phyloP scores from a whole-genome alignment of 305 asterid genomes.

The Plantago lanceolata region DNA sequence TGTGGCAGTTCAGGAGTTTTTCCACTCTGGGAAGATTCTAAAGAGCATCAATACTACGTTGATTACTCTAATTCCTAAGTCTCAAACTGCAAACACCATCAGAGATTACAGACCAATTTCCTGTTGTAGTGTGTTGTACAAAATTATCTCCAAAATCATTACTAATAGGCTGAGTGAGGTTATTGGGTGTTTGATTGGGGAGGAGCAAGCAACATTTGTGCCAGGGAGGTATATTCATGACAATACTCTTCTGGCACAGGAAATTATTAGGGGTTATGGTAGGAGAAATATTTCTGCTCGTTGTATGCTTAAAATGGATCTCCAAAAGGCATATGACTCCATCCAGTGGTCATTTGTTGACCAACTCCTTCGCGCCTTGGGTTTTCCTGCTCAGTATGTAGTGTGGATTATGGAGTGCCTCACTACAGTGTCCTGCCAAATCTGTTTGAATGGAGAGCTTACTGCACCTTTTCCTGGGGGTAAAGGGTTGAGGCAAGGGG shows the following conservation, averaged over 20 bases:
- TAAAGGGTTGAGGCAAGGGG: too few relatives aligned
- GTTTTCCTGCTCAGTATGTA: too few relatives aligned
- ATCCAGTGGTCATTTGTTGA: too few relatives aligned
- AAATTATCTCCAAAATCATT: too few relatives aligned
- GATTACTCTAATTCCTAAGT: too few relatives aligned
- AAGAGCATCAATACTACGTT: neutral
- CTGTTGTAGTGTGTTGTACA: neutral
- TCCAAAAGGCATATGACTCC: neutral
- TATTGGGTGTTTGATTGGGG: neutral
- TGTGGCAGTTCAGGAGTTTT: neutral
- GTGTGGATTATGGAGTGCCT: too few relatives aligned
- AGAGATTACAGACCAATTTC: neutral
- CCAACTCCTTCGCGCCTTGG: too few relatives aligned
- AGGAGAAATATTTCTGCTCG: neutral
- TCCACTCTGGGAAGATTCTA: neutral
- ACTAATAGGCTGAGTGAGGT: neutral
- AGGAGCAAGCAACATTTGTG: neutral
- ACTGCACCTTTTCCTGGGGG: too few relatives aligned
- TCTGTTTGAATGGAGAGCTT: too few relatives aligned
- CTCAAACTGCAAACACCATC: neutral
- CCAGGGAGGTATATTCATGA: neutral
- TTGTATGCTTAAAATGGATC: neutral
- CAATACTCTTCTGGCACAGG: too few relatives aligned
- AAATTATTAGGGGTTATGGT: too few relatives aligned
- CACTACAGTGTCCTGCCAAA: too few relatives aligned